Evolutionary conservation across 2,329 filamentous ascomycete species (phyloP), one percentile per base, ranked within the genome.

Genomic region (Fusarium burgessii): DNA sequence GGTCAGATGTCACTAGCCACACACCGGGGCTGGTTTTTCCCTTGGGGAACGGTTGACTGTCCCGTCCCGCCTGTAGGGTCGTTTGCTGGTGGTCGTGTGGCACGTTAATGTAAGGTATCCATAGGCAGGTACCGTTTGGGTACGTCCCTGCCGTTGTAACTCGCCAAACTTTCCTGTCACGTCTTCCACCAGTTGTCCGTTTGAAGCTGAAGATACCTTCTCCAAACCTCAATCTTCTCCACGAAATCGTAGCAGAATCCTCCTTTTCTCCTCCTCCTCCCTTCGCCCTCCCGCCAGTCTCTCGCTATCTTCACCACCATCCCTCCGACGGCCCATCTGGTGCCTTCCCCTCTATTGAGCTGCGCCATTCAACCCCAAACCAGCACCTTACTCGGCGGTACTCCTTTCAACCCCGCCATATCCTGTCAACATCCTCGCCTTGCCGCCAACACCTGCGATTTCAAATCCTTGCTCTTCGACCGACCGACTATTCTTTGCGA

Each of bases 371-470:
- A 49, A 61, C 36, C 49, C 56, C 52, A 66, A 51, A 57, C 63
- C 62, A 67, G 62, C 41, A 66, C 55, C 33, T 55, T 40, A 51
- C 47, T 51, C 33, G 36, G 56, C 61, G 65, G 70, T 66, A 56
- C 70, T 72, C 67, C 72, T 67, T 67, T 63, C 69, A 70, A 76
- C 74, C 74, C 74, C 74, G 69, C 74, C 74, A 76, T 73, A 70
- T 58, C 60, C 45, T 52, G 29, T 61, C 61, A 56, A 60, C 66
- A 47, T 47, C 49, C 25, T 71, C 57, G 60, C 57, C 50, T 63
- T 66, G 65, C 68, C 65, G 65, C 71, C 73, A 70, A 65, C 58
- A 49, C 46, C 45, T 69, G 60, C 68, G 57, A 54, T 58, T 68
- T 56, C 66, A 55, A 51, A 63, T 63, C 50, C 66, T 51, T 59